Evolutionary conservation across 176 grass and related monocot genomes (phyloP).

Genomic region (Elaeis guineensis): DNA sequence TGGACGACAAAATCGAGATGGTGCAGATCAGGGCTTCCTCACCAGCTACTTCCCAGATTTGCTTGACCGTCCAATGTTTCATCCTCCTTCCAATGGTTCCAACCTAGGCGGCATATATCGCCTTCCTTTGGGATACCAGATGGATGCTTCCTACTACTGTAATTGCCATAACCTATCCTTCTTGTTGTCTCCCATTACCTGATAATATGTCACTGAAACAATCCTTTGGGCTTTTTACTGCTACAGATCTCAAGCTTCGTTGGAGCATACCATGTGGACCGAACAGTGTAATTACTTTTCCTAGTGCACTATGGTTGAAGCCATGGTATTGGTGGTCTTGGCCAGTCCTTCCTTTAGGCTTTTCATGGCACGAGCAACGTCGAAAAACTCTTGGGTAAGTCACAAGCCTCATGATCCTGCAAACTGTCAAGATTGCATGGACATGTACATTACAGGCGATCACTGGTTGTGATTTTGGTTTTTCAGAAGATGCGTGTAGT

Average conservation of each 20-base stretch:
- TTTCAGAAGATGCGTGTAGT: too few relatives aligned
- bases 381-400: conserved; percentile 58
- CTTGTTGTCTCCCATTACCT: conserved; percentile 5
- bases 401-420: too few relatives aligned
- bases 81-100: conserved; percentile 67
- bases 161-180: conserved; percentile 15
- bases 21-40: conserved; percentile 88
- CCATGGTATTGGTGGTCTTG: conserved; percentile 99
- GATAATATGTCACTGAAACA: too few relatives aligned
- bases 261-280: conserved; percentile 95
- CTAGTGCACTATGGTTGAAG: conserved; percentile 86
- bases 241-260: conserved; percentile 81
- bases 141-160: conserved; percentile 97
- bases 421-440: too few relatives aligned
- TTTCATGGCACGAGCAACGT: conserved; percentile 89
- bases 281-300: conserved; percentile 87
- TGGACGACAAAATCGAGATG: conserved; percentile 76
- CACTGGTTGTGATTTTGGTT: too few relatives aligned
- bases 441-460: too few relatives aligned
- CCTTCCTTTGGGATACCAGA: conserved; percentile 94
- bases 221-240: conserved; percentile 11
- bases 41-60: conserved; percentile 77
- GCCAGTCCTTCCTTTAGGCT: conserved; percentile 73
- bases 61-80: conserved; percentile 81
- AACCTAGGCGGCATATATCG: conserved; percentile 77